Conservation (phyloP, 2,329 filamentous ascomycete species). For the Atkinsonella texensis region DNA sequence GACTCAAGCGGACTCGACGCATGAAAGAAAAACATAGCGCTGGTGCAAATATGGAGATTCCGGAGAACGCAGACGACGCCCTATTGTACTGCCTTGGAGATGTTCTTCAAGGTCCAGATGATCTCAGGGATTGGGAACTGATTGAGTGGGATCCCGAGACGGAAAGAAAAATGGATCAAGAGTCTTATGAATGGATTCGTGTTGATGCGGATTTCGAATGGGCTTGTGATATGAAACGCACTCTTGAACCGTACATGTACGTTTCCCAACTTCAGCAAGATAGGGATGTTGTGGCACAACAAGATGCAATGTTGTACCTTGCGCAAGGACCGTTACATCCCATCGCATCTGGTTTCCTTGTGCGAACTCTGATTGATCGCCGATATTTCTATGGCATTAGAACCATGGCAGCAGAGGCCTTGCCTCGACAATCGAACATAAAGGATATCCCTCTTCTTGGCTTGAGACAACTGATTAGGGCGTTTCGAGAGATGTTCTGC, state of each 20-base stretch:
- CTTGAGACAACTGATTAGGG: slow-evolving; percentile 69
- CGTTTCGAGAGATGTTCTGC: slow-evolving; percentile 83
- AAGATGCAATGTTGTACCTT: slow-evolving; percentile 66
- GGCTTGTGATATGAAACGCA: slow-evolving; percentile 72
- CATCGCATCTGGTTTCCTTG: slow-evolving; percentile 77
- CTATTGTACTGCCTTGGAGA: slow-evolving; percentile 88
- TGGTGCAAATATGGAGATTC: slow-evolving; percentile 48
- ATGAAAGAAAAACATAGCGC: slow-evolving; percentile 59
- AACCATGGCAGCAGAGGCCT: slow-evolving; percentile 65
- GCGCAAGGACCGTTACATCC: slow-evolving; percentile 55
- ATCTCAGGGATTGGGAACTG: slow-evolving; percentile 72
- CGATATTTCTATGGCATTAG: slow-evolving; percentile 93
- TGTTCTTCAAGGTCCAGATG: slow-evolving; percentile 71
- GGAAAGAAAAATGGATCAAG: slow-evolving; percentile 82
- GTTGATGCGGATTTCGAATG: slow-evolving; percentile 98
- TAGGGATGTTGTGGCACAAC: slow-evolving; percentile 83
- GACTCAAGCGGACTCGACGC: slow-evolving; percentile 75
- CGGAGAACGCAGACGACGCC: slow-evolving; percentile 59
- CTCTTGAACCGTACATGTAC: slow-evolving; percentile 94
- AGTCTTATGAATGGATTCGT: slow-evolving; percentile 97
- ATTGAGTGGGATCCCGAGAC: slow-evolving; percentile 84
- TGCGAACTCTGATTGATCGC: slow-evolving; percentile 78
- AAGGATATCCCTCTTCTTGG: slow-evolving; percentile 63
- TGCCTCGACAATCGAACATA: slow-evolving; percentile 62
- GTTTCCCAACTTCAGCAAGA: slow-evolving; percentile 95